Base-by-base conservation (phyloP, 148 eudicot genomes). In the Oxyria digyna region DNA sequence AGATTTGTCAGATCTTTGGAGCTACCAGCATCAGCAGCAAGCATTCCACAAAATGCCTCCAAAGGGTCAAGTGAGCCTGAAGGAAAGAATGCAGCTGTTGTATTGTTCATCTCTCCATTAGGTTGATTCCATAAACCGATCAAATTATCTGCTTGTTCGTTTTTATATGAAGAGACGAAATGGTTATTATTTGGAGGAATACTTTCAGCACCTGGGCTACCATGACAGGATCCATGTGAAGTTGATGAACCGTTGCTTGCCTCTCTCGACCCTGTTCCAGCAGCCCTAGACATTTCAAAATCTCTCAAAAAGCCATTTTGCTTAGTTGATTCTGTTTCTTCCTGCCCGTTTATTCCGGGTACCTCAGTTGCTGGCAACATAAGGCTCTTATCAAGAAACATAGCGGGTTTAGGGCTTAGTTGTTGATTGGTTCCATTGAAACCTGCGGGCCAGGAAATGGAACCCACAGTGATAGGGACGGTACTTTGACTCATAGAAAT, bases 211-310 rank as follows among this genome's bases (percentile, higher is more conserved):
- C 78, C 81, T 3, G 79, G 79, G 67, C 88, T 85, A 54, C 87
- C 85, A 38, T 85, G 94, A 74, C 82, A 83, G 37, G 97, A 88
- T 49, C 86, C 88, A 59, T 85, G 88, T 45, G 97, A 91, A 49
- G 87, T 83, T 17, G 92, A 86, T 33, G 85, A 80, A 40, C 62
- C 62, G 3, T 81, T 71, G 77, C 97, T 91, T 68, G 80, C 87
- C 78, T 83, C 95, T 70, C 73, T 76, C 31, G 93, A 87, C 26
- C 82, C 85, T 74, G 84, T 84, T 31, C 81, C 82, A 5, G 57
- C 57, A n/a, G n/a, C n/a, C 3, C 45, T 8, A 14, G 78, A 85
- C 55, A 62, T 38, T 41, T 73, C 68, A 24, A 66, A 74, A 33
- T 69, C 75, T 71, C 70, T 67, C 9, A 72, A 31, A 71, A 77